Conservation (phyloP, 371 early-diverging fungal genomes). For the Dipsacomyces acuminosporus region DNA sequence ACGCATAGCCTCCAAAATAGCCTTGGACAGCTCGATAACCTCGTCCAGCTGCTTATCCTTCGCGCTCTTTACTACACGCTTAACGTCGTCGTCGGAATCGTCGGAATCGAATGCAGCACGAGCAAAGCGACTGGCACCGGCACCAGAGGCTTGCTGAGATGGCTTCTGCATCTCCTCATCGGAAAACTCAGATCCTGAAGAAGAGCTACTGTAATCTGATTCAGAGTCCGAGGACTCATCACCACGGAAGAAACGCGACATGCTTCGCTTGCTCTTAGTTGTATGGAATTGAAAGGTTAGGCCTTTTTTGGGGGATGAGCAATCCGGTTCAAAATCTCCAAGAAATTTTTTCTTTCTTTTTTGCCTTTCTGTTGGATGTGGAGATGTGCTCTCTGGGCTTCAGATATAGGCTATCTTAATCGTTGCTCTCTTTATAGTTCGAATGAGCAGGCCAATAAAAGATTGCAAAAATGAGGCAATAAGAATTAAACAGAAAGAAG, state of each 20-base stretch:
- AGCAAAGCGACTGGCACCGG: conserved; percentile 45
- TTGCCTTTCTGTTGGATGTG: too few species aligned
- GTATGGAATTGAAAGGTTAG: too few species aligned
- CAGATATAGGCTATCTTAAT: too few species aligned
- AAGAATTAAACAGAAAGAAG: too few species aligned
- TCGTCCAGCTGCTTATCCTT: conserved; percentile 82
- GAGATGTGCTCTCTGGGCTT: too few species aligned
- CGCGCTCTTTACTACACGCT: conserved; percentile 72
- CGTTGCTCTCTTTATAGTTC: too few species aligned
- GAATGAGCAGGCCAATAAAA: too few species aligned
- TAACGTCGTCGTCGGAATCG: conserved; percentile 66
- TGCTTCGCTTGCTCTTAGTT: conserved; percentile 17
- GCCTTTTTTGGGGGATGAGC: too few species aligned
- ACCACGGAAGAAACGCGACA: conserved; percentile 56
- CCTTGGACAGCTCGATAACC: conserved; percentile 49
- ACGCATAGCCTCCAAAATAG: conserved; percentile 72
- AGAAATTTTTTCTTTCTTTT: too few species aligned
- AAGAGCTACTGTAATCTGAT: conserved; percentile 57
- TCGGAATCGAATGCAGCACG: conserved; percentile 55
- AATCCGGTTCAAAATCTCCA: too few species aligned
- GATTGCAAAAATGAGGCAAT: too few species aligned
- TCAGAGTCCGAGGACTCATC: conserved; percentile 53
- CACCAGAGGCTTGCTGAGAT: conserved; percentile 50
- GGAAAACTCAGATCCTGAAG: conserved; percentile 59
- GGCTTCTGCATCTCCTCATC: conserved; percentile 51